Base-by-base conservation (phyloP, 1,284 basidiomycete genomes). In the Pseudomicrostroma phylloplanum region DNA sequence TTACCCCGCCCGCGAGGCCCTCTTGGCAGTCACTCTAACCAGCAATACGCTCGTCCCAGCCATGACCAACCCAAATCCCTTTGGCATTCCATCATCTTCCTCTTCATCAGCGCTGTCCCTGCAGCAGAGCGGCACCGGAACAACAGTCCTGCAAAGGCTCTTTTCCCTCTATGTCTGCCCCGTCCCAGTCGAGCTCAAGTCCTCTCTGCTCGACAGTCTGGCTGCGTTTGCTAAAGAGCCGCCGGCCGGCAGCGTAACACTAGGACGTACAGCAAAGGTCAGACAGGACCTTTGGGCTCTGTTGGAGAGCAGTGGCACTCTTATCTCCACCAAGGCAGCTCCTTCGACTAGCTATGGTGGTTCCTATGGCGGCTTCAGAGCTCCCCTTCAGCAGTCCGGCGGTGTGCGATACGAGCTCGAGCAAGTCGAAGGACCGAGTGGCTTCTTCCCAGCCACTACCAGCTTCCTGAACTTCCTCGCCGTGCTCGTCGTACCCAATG, bases 171-270 rank as follows among this genome's bases (percentile, higher is more conserved):
- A 74, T 51, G 67, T 70, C 19, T 76, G 72, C 55, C 71, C 69
- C 0, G 67, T 26, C 83, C 89, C 91, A 0, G 82, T 94, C n/a
- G 92, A 96, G 73, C 84, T 97, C 60, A 96, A 96, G 74, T 92
- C 91, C 0, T 86, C 88, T 0, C 82, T 96, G 0, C 88, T 96
- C 63, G 86, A 91, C 42, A 87, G 91, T 0, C 82, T 96, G 6
- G 85, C 90, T 0, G 88, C 91, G 0, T 96, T 97, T 81, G 74
- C 80, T 0, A 75, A 67, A 23, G 58, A 66, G 49, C 56, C 21
- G n/a, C 19, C 26, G 9, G 4, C 21, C 3, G 42, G 54, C 26
- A 56, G 56, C 13, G 60, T 15, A 89, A 36, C 43, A 42, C 39
- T 55, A 67, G 69, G 40, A 59, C 71, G 11, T 56, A 91, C 67